These are phyloP conservation scores for Penicillium frequentans DNA, from an alignment of 2,329 filamentous ascomycete species.

Conservation along the genomic window DNA sequence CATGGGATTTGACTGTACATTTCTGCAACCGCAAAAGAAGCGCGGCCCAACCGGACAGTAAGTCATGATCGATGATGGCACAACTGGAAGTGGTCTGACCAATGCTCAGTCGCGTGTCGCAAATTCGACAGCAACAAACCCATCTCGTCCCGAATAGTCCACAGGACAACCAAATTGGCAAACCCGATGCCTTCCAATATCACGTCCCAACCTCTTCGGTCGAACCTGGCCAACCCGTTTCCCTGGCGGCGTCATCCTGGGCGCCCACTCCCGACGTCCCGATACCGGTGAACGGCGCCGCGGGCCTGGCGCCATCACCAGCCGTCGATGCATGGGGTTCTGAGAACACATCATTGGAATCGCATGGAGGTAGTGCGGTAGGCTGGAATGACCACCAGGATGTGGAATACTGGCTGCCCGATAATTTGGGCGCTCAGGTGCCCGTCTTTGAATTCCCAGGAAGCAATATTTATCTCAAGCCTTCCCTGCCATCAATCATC, in stretches of 20 bases:
- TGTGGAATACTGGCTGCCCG: constrained; percentile 36
- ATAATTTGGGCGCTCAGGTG: constrained; percentile 35
- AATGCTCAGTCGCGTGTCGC: constrained; percentile 34
- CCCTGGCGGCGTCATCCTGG: constrained; percentile 23
- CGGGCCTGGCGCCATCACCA: constrained; percentile 17
- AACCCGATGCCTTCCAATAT: constrained; percentile 23
- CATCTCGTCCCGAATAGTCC: constrained; percentile 18
- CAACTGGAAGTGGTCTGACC: constrained; percentile 4
- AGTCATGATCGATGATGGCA: constrained; percentile 17
- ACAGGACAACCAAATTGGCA: constrained; percentile 12
- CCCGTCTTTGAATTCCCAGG: constrained; percentile 35
- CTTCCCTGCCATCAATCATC: constrained; percentile 36
- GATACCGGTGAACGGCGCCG: constrained; percentile 22
- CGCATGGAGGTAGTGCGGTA: constrained; percentile 19
- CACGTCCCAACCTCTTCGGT: constrained; percentile 20
- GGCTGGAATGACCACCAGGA: constrained; percentile 32
- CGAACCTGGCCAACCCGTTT: constrained; percentile 17
- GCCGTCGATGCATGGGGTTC: constrained; percentile 25
- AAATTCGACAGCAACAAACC: constrained; percentile 39
- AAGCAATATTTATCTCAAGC: constrained; percentile 37
- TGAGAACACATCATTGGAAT: constrained; percentile 22
- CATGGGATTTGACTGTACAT: constrained; percentile 43
- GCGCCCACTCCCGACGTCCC: constrained; percentile 21
- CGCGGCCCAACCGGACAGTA: constrained; percentile 40
- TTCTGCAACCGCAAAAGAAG: constrained; percentile 44